A percentile compares a stretch with the other conserved stretches of the same genome.
Conservation (phyloP, 768 basidiomycete genomes). For the Mycena galericulata region DNA sequence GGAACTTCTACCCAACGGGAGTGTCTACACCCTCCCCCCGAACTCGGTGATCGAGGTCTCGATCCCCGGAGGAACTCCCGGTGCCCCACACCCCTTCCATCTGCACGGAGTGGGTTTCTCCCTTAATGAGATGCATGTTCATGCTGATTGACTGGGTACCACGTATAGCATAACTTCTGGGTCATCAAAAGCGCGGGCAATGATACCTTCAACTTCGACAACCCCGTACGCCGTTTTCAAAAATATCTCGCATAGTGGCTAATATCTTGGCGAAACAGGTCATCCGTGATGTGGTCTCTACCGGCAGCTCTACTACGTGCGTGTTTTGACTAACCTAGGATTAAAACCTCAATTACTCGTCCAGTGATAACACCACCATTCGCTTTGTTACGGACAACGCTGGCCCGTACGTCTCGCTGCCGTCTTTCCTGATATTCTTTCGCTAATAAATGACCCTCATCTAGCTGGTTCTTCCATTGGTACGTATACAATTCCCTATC, state of each 20-base stretch:
- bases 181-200: constrained; percentile 45
- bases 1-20: background rate
- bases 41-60: constrained; percentile 12
- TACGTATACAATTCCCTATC: background rate
- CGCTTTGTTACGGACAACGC: constrained; percentile 70
- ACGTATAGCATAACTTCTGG: constrained; percentile 43
- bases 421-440: too few species aligned
- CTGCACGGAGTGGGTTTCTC: constrained; percentile 23
- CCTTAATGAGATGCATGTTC: background rate
- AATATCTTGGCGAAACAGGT: background rate
- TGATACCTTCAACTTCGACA: constrained; percentile 44
- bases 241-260: background rate
- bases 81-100: constrained; percentile 30
- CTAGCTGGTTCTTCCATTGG: constrained; percentile 38
- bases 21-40: background rate
- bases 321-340: background rate
- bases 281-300: constrained; percentile 55
- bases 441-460: background rate
- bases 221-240: too few species aligned
- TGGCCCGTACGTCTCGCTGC: constrained; percentile 49
- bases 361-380: constrained; percentile 53
- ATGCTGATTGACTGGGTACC: background rate
- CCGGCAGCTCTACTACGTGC: background rate
- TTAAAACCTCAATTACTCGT: constrained; percentile 33
- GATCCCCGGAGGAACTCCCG: constrained; percentile 40